These are phyloP conservation scores for Pezicula carpinea DNA, from an alignment of 2,329 filamentous ascomycete genomes.

Conservation along the genomic window DNA sequence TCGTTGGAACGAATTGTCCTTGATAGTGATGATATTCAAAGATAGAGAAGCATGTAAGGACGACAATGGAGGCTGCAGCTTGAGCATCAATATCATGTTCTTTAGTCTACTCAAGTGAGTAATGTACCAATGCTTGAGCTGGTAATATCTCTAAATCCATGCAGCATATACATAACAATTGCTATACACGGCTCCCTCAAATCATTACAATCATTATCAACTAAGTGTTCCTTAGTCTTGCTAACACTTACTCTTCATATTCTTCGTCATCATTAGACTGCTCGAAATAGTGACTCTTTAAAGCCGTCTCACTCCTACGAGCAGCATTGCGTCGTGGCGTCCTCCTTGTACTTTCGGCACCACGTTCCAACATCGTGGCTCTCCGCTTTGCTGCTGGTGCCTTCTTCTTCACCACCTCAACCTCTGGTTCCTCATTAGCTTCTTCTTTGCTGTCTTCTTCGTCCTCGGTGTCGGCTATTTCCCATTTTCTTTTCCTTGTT, in stretches of 20 bases:
- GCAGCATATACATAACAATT: too few relatives aligned
- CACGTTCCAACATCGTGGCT: conserved; percentile 5
- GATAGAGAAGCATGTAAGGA: too few relatives aligned
- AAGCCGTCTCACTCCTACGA: conserved; percentile 20
- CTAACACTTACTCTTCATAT: conserved; percentile 5
- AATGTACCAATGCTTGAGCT: too few relatives aligned
- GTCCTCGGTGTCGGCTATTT: conserved; percentile 3
- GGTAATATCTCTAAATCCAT: too few relatives aligned
- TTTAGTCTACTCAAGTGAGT: too few relatives aligned
- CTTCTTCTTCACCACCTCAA: conserved; percentile 3
- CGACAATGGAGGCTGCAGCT: too few relatives aligned
- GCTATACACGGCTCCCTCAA: too few relatives aligned
- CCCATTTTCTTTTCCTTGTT: not conserved
- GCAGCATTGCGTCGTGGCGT: conserved; percentile 22
- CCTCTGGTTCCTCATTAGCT: not conserved
- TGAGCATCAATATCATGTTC: too few relatives aligned
- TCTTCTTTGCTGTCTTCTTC: conserved; percentile 7
- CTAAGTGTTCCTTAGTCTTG: not conserved
- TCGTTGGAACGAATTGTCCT: too few relatives aligned
- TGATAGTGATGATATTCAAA: too few relatives aligned
- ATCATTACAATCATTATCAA: too few relatives aligned
- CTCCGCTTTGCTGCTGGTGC: conserved; percentile 3
- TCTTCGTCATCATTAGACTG: conserved; percentile 19
- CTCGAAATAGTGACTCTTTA: conserved; percentile 27
- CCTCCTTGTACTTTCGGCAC: conserved; percentile 10